Evolutionary conservation across 352 stramenopile genomes (phyloP).

Genomic region (Pythium aphanidermatum): DNA sequence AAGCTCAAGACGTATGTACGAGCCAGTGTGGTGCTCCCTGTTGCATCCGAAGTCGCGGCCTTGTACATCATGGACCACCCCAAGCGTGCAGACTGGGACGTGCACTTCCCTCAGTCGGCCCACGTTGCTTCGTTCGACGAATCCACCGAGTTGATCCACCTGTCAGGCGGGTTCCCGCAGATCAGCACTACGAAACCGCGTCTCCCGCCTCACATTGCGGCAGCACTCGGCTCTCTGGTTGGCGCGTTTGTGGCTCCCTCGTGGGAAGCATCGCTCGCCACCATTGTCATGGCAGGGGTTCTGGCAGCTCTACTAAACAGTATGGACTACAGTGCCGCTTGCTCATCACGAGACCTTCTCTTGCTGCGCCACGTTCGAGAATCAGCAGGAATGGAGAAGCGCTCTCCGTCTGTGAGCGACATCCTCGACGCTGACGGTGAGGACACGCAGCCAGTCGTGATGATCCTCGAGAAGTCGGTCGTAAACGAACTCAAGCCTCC

Average conservation of each 20-base stretch:
- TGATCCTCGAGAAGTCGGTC: slow-evolving; percentile 79
- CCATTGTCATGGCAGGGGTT: slow-evolving; percentile 44
- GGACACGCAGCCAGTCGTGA: slow-evolving; percentile 49
- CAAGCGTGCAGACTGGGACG: slow-evolving; percentile 71
- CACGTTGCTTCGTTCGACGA: slow-evolving; percentile 74
- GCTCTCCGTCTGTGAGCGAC: slow-evolving; percentile 31
- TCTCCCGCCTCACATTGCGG: slow-evolving; percentile 42
- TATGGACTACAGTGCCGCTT: slow-evolving; percentile 47
- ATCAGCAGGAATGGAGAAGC: slow-evolving; percentile 38
- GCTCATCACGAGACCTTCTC: slow-evolving; percentile 57
- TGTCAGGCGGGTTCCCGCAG: slow-evolving; percentile 46
- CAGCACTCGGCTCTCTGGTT: slow-evolving; percentile 32
- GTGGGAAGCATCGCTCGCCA: slow-evolving; percentile 40
- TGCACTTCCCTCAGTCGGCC: slow-evolving; percentile 55
- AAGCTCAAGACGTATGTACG: slow-evolving; percentile 45
- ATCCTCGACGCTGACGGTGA: slow-evolving; percentile 26
- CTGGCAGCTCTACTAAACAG: slow-evolving; percentile 38
- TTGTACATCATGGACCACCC: slow-evolving; percentile 58
- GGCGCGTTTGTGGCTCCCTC: slow-evolving; percentile 33
- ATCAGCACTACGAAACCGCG: slow-evolving; percentile 40
- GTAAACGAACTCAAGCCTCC: slow-evolving; percentile 64
- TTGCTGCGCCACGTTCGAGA: slow-evolving; percentile 70
- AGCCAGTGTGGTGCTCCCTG: slow-evolving; percentile 55
- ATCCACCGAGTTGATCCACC: slow-evolving; percentile 63
- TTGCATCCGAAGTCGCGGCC: slow-evolving; percentile 58